A percentile compares a stretch with the other conserved stretches of the same genome.
Evolutionary conservation across 2,329 filamentous ascomycete species (phyloP).

Genomic region (Trichoderma pleuroti): DNA sequence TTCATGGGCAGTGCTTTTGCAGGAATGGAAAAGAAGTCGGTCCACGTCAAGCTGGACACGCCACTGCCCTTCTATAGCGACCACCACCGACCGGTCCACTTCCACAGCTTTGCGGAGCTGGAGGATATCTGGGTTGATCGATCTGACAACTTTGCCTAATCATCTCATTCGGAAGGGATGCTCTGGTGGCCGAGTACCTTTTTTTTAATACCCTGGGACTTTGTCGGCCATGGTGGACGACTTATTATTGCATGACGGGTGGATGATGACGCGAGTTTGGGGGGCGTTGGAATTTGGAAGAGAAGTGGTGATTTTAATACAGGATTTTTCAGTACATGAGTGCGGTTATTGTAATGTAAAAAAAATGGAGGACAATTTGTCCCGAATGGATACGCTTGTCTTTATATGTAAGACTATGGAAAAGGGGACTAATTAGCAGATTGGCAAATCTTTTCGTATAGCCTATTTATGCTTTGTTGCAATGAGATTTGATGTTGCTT

Average conservation of each 20-base stretch:
- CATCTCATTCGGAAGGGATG: not conserved
- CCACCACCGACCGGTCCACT: constrained; percentile 87
- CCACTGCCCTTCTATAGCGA: constrained; percentile 88
- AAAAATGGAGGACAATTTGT: not conserved
- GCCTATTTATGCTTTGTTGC: not conserved
- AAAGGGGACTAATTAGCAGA: constrained; percentile 15
- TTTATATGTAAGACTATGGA: constrained; percentile 5
- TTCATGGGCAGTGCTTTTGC: constrained; percentile 93
- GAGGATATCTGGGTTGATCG: constrained; percentile 96
- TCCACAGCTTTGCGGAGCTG: constrained; percentile 94
- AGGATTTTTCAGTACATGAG: not conserved
- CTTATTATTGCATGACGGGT: not conserved
- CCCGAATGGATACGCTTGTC: not conserved
- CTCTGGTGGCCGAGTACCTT: not conserved
- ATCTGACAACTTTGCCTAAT: constrained; percentile 85
- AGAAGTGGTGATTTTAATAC: not conserved
- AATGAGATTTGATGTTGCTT: not conserved
- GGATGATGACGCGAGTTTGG: constrained; percentile 6
- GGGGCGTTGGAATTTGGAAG: constrained; percentile 6
- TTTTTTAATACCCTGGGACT: not conserved
- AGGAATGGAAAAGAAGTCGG: constrained; percentile 81
- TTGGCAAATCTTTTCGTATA: constrained; percentile 1
- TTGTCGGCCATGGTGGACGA: not conserved
- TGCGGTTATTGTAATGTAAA: not conserved
- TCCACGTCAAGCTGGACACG: constrained; percentile 92